phyloP scores from a whole-genome alignment of 176 grass and related monocot genomes.

The Aegilops umbellulata region DNA sequence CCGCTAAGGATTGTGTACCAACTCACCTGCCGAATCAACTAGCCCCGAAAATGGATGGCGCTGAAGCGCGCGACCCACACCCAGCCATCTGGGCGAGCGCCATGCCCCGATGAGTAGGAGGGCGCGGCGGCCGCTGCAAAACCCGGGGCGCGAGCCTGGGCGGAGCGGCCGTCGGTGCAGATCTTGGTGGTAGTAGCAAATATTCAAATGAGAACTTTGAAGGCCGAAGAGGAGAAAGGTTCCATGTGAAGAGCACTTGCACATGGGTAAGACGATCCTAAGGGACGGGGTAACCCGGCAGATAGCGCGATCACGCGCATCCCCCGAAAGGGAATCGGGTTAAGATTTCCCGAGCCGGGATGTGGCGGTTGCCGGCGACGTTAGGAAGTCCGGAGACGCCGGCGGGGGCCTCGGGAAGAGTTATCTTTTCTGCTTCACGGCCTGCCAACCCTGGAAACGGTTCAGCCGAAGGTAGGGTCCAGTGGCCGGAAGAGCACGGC shows the following conservation, averaged over 20 bases:
- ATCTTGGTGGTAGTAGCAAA: conserved; percentile 82
- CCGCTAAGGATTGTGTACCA: conserved; percentile 71
- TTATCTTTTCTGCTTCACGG: conserved; percentile 77
- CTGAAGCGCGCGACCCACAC: conserved; percentile 32
- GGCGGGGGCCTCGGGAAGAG: conserved; percentile 61
- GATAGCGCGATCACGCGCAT: neutral
- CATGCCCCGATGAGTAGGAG: neutral
- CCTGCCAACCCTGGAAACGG: conserved; percentile 57
- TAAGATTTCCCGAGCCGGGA: conserved; percentile 55
- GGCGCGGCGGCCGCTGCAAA: conserved; percentile 41
- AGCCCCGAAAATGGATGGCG: conserved; percentile 67
- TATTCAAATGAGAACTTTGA: conserved; percentile 88
- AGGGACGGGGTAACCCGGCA: conserved; percentile 4
- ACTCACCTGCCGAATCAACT: conserved; percentile 87
- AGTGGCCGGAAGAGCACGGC: conserved; percentile 62
- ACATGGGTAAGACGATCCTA: too few species aligned
- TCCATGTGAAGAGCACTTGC: too few species aligned
- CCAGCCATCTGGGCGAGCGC: neutral
- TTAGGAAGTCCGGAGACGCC: conserved; percentile 56
- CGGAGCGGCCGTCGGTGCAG: conserved; percentile 60
- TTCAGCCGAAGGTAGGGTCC: conserved; percentile 71
- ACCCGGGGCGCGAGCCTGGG: conserved; percentile 58
- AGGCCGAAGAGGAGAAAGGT: conserved; percentile 38
- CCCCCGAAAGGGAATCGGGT: conserved; percentile 32
- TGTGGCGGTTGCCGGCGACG: conserved; percentile 47